A percentile compares a stretch with the other conserved stretches of the same genome.
phyloP scores from a whole-genome alignment of 495 filamentous ascomycete genomes.

The Penicillium macrosclerotiorum region DNA sequence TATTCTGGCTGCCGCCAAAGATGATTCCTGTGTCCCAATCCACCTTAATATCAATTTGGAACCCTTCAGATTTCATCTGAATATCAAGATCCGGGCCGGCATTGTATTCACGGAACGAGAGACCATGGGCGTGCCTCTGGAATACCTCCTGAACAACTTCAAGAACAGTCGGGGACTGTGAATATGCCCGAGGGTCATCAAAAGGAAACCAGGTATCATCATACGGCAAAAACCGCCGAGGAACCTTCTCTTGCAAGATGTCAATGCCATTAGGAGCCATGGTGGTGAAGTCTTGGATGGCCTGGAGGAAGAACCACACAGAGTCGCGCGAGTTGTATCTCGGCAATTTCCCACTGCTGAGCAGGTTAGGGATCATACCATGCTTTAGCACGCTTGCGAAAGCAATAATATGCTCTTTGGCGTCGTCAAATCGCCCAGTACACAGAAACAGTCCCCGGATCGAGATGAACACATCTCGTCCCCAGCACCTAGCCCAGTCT shows the following conservation, averaged over 20 bases:
- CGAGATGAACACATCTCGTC: constrained; percentile 94
- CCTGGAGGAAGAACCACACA: constrained; percentile 95
- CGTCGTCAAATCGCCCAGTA: constrained; percentile 83
- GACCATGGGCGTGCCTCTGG: constrained; percentile 82
- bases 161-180: constrained; percentile 70
- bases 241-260: constrained; percentile 73
- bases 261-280: constrained; percentile 76
- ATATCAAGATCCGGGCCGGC: constrained; percentile 82
- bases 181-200: constrained; percentile 83
- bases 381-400: constrained; percentile 98
- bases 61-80: constrained; percentile 92
- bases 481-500: constrained; percentile 96
- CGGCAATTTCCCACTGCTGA: constrained; percentile 80
- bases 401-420: constrained; percentile 88
- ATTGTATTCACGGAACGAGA: constrained; percentile 93
- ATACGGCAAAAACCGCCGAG: constrained; percentile 88
- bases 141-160: constrained; percentile 92
- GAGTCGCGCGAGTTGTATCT: constrained; percentile 97
- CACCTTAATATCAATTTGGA: constrained; percentile 83
- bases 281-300: constrained; percentile 87
- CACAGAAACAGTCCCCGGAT: constrained; percentile 85
- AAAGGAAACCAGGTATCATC: constrained; percentile 88
- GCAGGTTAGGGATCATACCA: constrained; percentile 96
- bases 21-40: constrained; percentile 93
- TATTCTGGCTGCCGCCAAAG: constrained; percentile 88